Base-by-base conservation (phyloP, 257 asterid species). In the Primulina huaijiensis region DNA sequence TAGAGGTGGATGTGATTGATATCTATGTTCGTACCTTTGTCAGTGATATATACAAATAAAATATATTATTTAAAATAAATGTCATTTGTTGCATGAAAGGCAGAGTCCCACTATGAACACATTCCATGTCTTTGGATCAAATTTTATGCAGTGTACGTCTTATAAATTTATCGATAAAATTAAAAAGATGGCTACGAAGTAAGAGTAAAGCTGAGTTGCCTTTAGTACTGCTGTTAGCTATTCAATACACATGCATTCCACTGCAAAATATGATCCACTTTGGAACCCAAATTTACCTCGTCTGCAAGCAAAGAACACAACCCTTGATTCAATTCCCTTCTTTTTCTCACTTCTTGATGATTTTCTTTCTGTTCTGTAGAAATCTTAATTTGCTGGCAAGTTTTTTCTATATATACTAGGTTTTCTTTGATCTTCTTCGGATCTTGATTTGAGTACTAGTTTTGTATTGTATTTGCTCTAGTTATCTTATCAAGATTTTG, bases 241-340 rank as follows among this genome's bases (percentile, higher is more conserved):
- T 75, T 83, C 66, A 2, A 78, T 75, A 55, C 91, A 85, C 92
- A 85, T 87, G 96, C 92, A 83, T 79, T 82, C 96, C 78, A 77
- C 88, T 71, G 50, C 80, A 64, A 67, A 65, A 65, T 50, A 50
- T 50, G 76, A 64, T 75, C 74, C 30, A 60, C 78, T 70, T 82
- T 72, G 78, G 83, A 82, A 85, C 87, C 89, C 78, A 72, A 76
- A 69, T 85, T 87, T 80, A 70, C 92, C 92, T 84, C 85, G 83
- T 74, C 77, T 79, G 27, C 91, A 86, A 87, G 89, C 69, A 85
- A 85, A 76, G 89, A 83, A 85, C 79, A 56, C 81, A 2, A 43
- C 37, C 70, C 59, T n/a, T 33, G 25, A 27, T 55, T 14, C 67
- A 46, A 60, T 58, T 60, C 73, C 73, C 70, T 16, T 74, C 65